These are phyloP conservation scores for Pichia cactophila DNA, from an alignment of 1,139 yeast species.

Conservation along the genomic window DNA sequence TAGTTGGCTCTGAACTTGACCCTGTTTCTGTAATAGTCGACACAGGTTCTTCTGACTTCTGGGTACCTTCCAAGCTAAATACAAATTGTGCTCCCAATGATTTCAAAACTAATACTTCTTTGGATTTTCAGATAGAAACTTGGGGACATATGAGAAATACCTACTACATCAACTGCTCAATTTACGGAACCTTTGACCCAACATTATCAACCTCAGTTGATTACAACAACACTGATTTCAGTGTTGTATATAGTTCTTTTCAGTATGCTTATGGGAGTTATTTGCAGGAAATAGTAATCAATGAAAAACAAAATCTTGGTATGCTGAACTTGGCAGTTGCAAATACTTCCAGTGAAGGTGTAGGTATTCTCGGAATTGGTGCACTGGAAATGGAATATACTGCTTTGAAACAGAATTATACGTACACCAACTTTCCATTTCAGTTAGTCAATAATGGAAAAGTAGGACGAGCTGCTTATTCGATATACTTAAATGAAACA, in stretches of 20 bases:
- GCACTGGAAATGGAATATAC: conserved; percentile 43
- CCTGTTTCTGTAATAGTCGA: conserved; percentile 48
- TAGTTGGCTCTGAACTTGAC: conserved; percentile 50
- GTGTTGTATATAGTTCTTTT: conserved; percentile 54
- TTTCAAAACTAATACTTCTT: neutral
- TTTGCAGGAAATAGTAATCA: conserved; percentile 47
- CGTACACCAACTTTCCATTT: conserved; percentile 50
- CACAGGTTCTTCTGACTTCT: conserved; percentile 64
- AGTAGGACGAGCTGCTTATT: conserved; percentile 45
- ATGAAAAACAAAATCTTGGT: conserved; percentile 37
- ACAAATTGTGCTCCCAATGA: neutral
- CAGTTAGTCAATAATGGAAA: conserved; percentile 46
- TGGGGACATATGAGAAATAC: neutral
- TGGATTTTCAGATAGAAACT: neutral
- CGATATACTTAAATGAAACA: conserved; percentile 40
- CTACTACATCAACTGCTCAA: conserved; percentile 28
- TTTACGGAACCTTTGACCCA: conserved; percentile 39
- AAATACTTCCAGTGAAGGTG: neutral
- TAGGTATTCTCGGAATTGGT: conserved; percentile 59
- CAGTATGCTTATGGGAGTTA: conserved; percentile 56
- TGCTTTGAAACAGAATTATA: conserved; percentile 12
- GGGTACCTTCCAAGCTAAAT: conserved; percentile 35
- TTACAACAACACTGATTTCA: conserved; percentile 38
- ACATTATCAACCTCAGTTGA: neutral
- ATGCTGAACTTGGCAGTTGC: conserved; percentile 33